Percentiles rank a stretch among this genome's conserved stretches.
phyloP scores from a whole-genome alignment of 306 rosid genomes.

The Gastrolobium villosum region DNA sequence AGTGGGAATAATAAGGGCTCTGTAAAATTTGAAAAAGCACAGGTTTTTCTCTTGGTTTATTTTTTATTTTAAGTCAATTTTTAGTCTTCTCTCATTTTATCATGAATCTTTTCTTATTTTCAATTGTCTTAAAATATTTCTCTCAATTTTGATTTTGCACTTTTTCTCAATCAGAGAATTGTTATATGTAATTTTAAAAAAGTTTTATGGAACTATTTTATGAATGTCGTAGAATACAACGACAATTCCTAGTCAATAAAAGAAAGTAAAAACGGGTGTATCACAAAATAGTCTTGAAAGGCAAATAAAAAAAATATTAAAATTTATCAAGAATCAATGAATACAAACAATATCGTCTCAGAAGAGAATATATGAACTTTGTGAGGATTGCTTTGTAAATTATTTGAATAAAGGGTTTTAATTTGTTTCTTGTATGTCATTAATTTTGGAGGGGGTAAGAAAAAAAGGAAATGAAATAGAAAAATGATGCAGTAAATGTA shows the following conservation, averaged over 20 bases:
- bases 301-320: background rate
- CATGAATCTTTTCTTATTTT: constrained; percentile 41
- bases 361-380: background rate
- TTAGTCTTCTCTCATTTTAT: constrained; percentile 45
- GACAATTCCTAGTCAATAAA: no score
- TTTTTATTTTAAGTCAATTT: constrained; percentile 21
- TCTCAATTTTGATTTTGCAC: background rate
- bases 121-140: constrained; percentile 24
- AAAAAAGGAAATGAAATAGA: background rate
- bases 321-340: constrained; percentile 18
- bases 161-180: constrained; percentile 10
- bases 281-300: background rate
- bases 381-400: constrained; percentile 37
- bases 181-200: background rate
- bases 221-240: no score
- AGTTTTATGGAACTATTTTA: no score
- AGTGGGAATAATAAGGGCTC: constrained; percentile 70
- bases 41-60: constrained; percentile 17
- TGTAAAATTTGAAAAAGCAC: constrained; percentile 38
- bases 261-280: no score
- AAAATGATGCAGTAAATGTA: background rate
- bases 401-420: background rate
- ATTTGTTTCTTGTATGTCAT: background rate
- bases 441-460: background rate
- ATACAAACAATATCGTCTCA: background rate